Percentiles rank a stretch among this genome's conserved stretches.
Evolutionary conservation across 768 basidiomycete species (phyloP).

Genomic region (Boletus bicolor): DNA sequence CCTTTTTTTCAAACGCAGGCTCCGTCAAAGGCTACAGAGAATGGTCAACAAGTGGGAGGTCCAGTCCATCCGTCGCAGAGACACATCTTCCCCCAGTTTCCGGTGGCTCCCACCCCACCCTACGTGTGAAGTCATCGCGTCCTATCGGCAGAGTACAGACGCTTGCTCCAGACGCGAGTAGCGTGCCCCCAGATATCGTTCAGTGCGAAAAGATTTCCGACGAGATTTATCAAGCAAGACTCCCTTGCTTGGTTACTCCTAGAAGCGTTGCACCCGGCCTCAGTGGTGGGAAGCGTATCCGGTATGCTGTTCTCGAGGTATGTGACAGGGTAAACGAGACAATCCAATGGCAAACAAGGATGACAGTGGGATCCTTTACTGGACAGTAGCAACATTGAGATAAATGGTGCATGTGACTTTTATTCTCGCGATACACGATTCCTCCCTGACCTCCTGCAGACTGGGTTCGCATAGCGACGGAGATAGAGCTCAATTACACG

Average conservation of each 20-base stretch:
- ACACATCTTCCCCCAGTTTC: neutral
- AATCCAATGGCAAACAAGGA: neutral
- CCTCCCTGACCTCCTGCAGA: constrained; percentile 42
- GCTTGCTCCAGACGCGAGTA: constrained; percentile 31
- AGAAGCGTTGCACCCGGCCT: constrained; percentile 59
- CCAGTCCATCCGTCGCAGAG: constrained; percentile 39
- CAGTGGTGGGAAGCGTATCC: constrained; percentile 63
- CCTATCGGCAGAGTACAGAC: constrained; percentile 52
- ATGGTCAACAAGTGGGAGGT: constrained; percentile 68
- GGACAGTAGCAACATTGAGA: constrained; percentile 88
- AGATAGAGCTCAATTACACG: constrained; percentile 89
- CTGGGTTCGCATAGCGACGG: constrained; percentile 87
- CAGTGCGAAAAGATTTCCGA: constrained; percentile 50
- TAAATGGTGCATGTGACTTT: constrained; percentile 51
- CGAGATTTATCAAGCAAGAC: constrained; percentile 64
- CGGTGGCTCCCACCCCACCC: constrained; percentile 34
- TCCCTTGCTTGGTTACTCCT: constrained; percentile 82
- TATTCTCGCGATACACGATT: neutral
- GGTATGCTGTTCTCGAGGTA: constrained; percentile 85
- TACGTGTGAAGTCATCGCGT: constrained; percentile 66
- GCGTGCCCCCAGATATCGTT: constrained; percentile 32
- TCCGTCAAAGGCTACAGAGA: constrained; percentile 77
- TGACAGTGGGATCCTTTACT: constrained; percentile 79
- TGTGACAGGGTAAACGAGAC: constrained; percentile 5
- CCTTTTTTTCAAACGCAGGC: constrained; percentile 75